Evolutionary conservation across 2,329 filamentous ascomycete species (phyloP).

Genomic region (Fusarium goolgardi): DNA sequence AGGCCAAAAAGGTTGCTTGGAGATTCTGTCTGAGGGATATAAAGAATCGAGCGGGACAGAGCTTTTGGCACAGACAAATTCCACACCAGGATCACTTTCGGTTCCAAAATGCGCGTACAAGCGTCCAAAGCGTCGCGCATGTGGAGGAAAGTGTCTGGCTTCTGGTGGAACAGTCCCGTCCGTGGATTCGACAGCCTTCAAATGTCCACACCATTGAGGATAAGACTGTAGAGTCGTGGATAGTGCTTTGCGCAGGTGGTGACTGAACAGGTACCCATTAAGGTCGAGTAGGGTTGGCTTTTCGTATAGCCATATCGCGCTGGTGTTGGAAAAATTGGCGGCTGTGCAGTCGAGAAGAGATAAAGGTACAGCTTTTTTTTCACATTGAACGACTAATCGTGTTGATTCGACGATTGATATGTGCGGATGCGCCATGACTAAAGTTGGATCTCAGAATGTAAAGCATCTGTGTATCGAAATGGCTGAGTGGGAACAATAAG

Average conservation of each 20-base stretch:
- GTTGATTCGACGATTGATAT: constrained; percentile 8
- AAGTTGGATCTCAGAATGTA: not conserved
- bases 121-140: constrained; percentile 40
- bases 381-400: not conserved
- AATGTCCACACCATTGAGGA: constrained; percentile 39
- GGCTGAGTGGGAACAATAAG: not conserved
- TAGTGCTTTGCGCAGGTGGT: constrained; percentile 26
- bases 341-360: constrained; percentile 43
- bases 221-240: constrained; percentile 28
- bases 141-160: constrained; percentile 25
- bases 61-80: constrained; percentile 33
- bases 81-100: constrained; percentile 33
- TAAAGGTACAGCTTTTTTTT: constrained; percentile 22
- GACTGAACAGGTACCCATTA: not conserved
- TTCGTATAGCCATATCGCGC: constrained; percentile 43
- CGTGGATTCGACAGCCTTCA: constrained; percentile 23
- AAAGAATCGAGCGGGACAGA: constrained; percentile 15
- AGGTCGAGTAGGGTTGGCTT: not conserved
- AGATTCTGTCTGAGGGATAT: constrained; percentile 17
- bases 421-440: not conserved
- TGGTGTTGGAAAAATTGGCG: constrained; percentile 39
- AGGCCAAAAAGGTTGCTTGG: constrained; percentile 24
- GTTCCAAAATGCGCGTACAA: constrained; percentile 40
- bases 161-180: constrained; percentile 26
- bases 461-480: not conserved